These are phyloP conservation scores for Desmodesmus armatus DNA, from an alignment of 139 green algal species.

Conservation along the genomic window DNA sequence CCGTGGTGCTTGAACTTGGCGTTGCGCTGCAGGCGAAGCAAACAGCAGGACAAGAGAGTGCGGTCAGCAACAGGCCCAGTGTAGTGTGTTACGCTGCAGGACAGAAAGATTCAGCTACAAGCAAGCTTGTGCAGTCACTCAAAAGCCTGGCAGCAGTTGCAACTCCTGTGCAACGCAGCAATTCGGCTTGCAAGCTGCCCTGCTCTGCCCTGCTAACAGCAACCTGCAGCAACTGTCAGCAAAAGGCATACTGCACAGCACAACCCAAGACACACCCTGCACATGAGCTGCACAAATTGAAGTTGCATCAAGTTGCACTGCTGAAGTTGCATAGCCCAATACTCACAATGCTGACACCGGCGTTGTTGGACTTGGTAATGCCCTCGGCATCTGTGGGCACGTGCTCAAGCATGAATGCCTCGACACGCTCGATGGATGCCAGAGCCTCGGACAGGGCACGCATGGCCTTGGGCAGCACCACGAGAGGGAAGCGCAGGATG, in stretches of 20 bases:
- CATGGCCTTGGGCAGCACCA: slow-evolving; percentile 81
- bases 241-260: neutral
- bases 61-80: too few species aligned
- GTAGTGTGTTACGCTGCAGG: too few species aligned
- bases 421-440: slow-evolving; percentile 57
- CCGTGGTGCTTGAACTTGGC: slow-evolving; percentile 57
- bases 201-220: too few species aligned
- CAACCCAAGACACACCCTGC: neutral
- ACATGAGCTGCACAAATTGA: too few species aligned
- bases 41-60: too few species aligned
- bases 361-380: neutral
- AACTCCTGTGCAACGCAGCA: neutral
- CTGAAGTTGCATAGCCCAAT: neutral
- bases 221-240: too few species aligned
- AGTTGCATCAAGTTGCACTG: neutral
- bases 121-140: too few species aligned
- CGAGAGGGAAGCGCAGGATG: slow-evolving; percentile 81
- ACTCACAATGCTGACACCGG: slow-evolving; percentile 31
- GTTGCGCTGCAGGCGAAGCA: too few species aligned
- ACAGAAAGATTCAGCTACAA: too few species aligned
- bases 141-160: too few species aligned
- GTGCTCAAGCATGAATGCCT: slow-evolving; percentile 62
- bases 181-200: neutral
- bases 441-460: slow-evolving; percentile 63
- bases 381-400: slow-evolving; percentile 11